These are phyloP conservation scores for Sarcomyxa edulis DNA, from an alignment of 768 basidiomycete genomes.

Conservation along the genomic window DNA sequence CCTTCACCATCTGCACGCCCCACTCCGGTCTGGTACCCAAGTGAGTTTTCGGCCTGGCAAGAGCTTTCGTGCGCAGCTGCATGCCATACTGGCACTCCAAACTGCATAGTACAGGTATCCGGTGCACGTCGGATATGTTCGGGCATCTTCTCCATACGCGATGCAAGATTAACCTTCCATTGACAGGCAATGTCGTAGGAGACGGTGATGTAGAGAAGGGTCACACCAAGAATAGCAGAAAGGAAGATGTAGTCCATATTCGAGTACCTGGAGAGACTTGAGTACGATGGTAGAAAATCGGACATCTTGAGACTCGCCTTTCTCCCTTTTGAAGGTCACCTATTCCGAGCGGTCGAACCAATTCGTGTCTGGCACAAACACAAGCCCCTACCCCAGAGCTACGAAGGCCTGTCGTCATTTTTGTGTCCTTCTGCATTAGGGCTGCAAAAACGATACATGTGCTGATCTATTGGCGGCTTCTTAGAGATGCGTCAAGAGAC, in stretches of 20 bases:
- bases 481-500: not conserved
- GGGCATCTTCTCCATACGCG: constrained; percentile 1
- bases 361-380: constrained; percentile 3
- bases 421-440: not conserved
- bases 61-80: constrained; percentile 5
- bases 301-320: not conserved
- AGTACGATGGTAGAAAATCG: not conserved
- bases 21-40: constrained; percentile 7
- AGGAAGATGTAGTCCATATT: constrained; percentile 6
- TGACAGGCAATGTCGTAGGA: constrained; percentile 26
- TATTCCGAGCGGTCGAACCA: constrained; percentile 1
- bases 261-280: constrained; percentile 1
- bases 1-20: constrained; percentile 27
- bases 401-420: not conserved
- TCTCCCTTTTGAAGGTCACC: constrained; percentile 4
- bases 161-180: constrained; percentile 1
- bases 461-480: not conserved
- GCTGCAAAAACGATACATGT: constrained; percentile 1
- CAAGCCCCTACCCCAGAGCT: not conserved
- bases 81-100: constrained; percentile 9
- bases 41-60: constrained; percentile 7
- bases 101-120: no score
- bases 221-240: not conserved
- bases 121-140: not conserved
- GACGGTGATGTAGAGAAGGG: not conserved